phyloP scores from a whole-genome alignment of 495 filamentous ascomycete genomes.

The Hypomontagnella monticulosa region DNA sequence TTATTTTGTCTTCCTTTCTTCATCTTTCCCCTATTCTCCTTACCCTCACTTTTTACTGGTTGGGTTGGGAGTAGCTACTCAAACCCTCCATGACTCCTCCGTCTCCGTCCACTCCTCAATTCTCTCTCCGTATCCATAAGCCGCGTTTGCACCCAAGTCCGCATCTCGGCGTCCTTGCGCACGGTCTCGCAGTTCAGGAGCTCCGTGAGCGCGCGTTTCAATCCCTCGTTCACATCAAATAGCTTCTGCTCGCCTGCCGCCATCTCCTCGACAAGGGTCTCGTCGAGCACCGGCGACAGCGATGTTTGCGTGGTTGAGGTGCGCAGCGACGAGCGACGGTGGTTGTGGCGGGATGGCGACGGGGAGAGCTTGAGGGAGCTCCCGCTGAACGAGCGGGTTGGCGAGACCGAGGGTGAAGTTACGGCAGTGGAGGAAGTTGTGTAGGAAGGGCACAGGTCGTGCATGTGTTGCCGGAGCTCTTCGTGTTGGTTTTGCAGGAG shows the following conservation, averaged over 20 bases:
- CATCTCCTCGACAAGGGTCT: slow-evolving; percentile 52
- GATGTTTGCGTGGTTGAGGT: slow-evolving; percentile 21
- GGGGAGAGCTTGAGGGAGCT: slow-evolving; percentile 36
- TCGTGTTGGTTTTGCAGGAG: slow-evolving; percentile 65
- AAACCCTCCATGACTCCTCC: slow-evolving; percentile 49
- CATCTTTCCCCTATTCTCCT: background rate
- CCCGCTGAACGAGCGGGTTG: slow-evolving; percentile 43
- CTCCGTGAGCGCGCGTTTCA: slow-evolving; percentile 72
- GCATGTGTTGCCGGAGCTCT: slow-evolving; percentile 59
- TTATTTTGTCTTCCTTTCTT: background rate
- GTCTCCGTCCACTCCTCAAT: slow-evolving; percentile 57
- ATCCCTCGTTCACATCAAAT: slow-evolving; percentile 68
- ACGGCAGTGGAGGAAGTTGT: slow-evolving; percentile 42
- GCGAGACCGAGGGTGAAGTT: slow-evolving; percentile 51
- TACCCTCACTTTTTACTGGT: too few species aligned
- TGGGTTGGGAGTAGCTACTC: too few species aligned
- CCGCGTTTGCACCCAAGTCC: slow-evolving; percentile 69
- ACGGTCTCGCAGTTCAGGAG: slow-evolving; percentile 71
- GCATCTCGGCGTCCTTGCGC: slow-evolving; percentile 62
- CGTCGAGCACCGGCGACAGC: slow-evolving; percentile 52
- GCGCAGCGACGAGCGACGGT: slow-evolving; percentile 45
- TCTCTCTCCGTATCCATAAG: slow-evolving; percentile 73
- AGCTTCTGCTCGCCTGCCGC: slow-evolving; percentile 63
- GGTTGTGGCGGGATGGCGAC: slow-evolving; percentile 33
- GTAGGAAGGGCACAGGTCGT: slow-evolving; percentile 54